A percentile compares a stretch with the other conserved stretches of the same genome.
Evolutionary conservation across 768 basidiomycete species (phyloP).

Genomic region (Exidia glandulosa): DNA sequence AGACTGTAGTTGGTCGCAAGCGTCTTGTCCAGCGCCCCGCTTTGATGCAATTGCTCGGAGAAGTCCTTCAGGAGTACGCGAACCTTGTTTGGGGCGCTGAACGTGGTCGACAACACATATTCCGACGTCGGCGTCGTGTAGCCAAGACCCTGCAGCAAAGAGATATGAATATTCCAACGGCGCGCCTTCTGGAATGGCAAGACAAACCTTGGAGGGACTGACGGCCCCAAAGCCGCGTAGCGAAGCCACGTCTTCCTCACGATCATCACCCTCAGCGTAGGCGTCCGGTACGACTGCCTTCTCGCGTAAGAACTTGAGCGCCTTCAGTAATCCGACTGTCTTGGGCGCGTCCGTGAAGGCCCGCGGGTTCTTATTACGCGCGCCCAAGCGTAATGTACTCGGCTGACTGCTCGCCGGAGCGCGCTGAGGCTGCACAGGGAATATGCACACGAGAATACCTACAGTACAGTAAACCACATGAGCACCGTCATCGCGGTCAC

Average conservation of each 20-base stretch:
- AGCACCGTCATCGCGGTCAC: too few relatives aligned
- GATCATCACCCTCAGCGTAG: background rate
- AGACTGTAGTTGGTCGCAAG: conserved; percentile 55
- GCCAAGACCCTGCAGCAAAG: background rate
- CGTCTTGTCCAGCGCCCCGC: conserved; percentile 39
- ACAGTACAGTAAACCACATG: background rate
- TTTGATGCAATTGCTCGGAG: conserved; percentile 38
- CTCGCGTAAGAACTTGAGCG: background rate
- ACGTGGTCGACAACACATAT: conserved; percentile 26
- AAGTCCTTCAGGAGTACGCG: background rate
- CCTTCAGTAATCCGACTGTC: conserved; percentile 14
- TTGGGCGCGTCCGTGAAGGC: conserved; percentile 22
- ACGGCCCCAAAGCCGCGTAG: background rate
- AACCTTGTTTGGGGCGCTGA: background rate
- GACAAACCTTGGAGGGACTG: background rate
- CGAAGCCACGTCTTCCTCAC: background rate
- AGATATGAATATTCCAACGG: too few relatives aligned
- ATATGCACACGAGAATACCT: conserved; percentile 87
- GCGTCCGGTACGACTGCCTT: background rate
- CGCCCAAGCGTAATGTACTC: conserved; percentile 32
- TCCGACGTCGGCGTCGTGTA: background rate
- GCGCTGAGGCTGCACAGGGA: conserved; percentile 64
- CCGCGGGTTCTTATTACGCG: conserved; percentile 11
- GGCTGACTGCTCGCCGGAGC: conserved; percentile 48
- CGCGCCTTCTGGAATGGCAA: too few relatives aligned